Evolutionary conservation across 1,284 basidiomycete genomes (phyloP).

Genomic region (Ustilago lituana): DNA sequence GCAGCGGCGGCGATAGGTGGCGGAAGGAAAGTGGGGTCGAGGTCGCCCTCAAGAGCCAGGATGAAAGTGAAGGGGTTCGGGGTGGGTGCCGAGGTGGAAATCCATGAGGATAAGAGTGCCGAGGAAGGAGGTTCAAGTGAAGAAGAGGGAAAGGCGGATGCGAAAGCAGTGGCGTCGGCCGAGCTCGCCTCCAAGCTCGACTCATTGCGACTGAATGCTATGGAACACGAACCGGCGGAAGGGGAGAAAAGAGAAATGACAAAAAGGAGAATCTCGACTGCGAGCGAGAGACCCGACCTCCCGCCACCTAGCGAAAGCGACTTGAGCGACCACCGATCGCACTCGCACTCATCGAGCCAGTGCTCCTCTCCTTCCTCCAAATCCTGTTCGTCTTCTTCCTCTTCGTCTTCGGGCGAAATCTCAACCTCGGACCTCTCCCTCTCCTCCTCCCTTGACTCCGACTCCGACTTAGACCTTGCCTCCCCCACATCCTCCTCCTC

Average conservation of each 20-base stretch:
- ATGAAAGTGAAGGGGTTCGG: conserved; percentile 50
- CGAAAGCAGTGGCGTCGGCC: neutral
- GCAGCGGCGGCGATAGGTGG: conserved; percentile 7
- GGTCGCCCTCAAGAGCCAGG: conserved; percentile 34
- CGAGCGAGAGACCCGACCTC: conserved; percentile 40
- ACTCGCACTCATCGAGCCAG: conserved; percentile 1
- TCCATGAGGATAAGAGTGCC: conserved; percentile 43
- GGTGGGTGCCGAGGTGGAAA: conserved; percentile 50
- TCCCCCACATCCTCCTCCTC: neutral
- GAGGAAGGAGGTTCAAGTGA: conserved; percentile 2
- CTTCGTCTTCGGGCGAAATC: conserved; percentile 2
- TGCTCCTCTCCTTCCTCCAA: conserved; percentile 4
- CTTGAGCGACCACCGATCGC: neutral
- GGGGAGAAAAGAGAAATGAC: conserved; percentile 16
- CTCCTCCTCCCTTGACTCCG: conserved; percentile 17
- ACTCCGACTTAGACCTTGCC: neutral
- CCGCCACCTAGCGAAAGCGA: conserved; percentile 33
- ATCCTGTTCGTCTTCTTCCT: conserved; percentile 8
- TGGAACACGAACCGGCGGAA: neutral
- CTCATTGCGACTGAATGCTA: neutral
- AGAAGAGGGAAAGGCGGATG: neutral
- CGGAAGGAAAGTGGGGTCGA: conserved; percentile 11
- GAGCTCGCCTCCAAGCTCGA: conserved; percentile 6
- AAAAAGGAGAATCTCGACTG: conserved; percentile 28
- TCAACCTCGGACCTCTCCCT: conserved; percentile 22